These are phyloP conservation scores for Backusella luteola DNA, from an alignment of 192 early-diverging fungal species.

Conservation along the genomic window DNA sequence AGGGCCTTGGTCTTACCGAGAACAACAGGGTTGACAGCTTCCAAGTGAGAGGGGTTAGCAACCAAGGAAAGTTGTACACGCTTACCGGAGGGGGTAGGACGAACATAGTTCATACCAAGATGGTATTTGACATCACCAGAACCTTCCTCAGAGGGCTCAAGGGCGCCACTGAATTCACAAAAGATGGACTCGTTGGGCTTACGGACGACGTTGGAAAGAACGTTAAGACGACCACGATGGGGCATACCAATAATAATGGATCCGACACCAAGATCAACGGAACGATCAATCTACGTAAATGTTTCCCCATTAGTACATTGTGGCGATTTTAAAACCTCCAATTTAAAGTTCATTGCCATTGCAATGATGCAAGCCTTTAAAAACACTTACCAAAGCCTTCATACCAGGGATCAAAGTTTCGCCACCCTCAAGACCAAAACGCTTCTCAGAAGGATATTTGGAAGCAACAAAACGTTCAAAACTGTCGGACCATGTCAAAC, in stretches of 20 bases:
- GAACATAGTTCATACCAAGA: slow-evolving; percentile 92
- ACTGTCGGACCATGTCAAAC: slow-evolving; percentile 94
- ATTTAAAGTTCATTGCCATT: not conserved
- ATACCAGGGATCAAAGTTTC: slow-evolving; percentile 97
- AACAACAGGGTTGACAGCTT: slow-evolving; percentile 98
- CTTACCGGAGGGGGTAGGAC: slow-evolving; percentile 95
- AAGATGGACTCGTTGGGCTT: slow-evolving; percentile 99
- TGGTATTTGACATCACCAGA: slow-evolving; percentile 97
- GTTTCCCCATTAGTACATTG: not conserved
- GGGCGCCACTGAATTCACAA: slow-evolving; percentile 91
- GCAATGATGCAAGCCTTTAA: not conserved
- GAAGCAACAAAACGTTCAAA: slow-evolving; percentile 96
- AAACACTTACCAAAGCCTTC: slow-evolving; percentile 80
- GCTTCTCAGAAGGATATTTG: slow-evolving; percentile 97
- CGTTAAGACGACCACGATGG: slow-evolving; percentile 97
- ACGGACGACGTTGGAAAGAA: slow-evolving; percentile 97
- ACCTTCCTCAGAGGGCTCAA: slow-evolving; percentile 87
- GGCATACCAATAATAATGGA: slow-evolving; percentile 98
- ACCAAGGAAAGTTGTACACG: slow-evolving; percentile 96
- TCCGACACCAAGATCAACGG: slow-evolving; percentile 93
- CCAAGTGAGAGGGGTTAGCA: slow-evolving; percentile 98
- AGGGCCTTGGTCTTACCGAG: slow-evolving; percentile 95
- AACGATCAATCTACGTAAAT: slow-evolving; percentile 81
- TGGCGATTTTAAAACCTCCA: not conserved
- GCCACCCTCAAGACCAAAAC: slow-evolving; percentile 97